These are phyloP conservation scores for Arthrocladium fulminans DNA, from an alignment of 2,329 filamentous ascomycete species.

Conservation along the genomic window DNA sequence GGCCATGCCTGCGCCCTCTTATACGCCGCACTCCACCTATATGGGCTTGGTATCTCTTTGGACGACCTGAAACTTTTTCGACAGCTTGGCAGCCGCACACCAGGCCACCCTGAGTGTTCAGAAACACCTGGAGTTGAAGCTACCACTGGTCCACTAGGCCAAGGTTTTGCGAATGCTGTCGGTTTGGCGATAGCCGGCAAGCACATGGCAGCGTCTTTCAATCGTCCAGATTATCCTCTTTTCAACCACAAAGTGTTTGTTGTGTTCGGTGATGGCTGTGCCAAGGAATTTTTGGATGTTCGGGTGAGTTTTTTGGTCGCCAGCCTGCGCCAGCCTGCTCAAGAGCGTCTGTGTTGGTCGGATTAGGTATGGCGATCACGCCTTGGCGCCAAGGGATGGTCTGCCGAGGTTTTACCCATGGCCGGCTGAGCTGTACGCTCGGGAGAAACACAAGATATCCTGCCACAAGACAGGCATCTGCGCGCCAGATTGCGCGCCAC, in stretches of 20 bases:
- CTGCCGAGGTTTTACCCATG: too few relatives aligned
- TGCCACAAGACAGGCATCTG: too few relatives aligned
- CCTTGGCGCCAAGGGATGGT: too few relatives aligned
- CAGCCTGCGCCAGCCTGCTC: too few relatives aligned
- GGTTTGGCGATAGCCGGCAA: conserved; percentile 95
- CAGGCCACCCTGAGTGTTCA: conserved; percentile 91
- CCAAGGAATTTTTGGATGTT: too few relatives aligned
- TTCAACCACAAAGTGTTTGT: conserved; percentile 94
- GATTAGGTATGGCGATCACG: too few relatives aligned
- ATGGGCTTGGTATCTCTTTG: conserved; percentile 76
- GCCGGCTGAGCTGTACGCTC: too few relatives aligned
- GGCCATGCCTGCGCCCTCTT: conserved; percentile 99
- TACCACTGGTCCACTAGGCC: conserved; percentile 93
- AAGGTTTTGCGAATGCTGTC: conserved; percentile 94
- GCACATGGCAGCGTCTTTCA: conserved; percentile 83
- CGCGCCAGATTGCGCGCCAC: too few relatives aligned
- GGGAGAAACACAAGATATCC: too few relatives aligned
- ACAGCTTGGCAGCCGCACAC: conserved; percentile 71
- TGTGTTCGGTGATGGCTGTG: conserved; percentile 96
- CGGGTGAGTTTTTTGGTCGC: too few relatives aligned
- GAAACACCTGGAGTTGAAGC: conserved; percentile 96
- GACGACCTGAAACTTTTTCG: conserved; percentile 81
- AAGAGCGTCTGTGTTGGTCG: too few relatives aligned
- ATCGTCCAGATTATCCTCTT: conserved; percentile 87
- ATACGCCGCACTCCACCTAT: conserved; percentile 94